These are phyloP conservation scores for Polygonum aviculare DNA, from an alignment of 148 eudicot species.

Conservation along the genomic window DNA sequence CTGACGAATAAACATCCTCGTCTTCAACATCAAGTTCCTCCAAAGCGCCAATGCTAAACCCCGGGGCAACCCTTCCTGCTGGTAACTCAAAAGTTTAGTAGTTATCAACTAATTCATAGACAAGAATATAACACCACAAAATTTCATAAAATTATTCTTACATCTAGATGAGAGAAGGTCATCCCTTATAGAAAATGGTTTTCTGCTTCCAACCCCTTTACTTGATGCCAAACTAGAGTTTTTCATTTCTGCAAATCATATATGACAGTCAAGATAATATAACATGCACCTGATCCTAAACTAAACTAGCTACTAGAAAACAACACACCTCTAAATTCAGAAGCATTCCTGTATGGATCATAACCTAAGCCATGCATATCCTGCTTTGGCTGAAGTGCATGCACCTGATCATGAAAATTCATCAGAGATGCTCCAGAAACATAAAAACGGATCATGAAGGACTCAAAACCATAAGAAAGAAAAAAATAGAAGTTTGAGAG, in stretches of 20 bases:
- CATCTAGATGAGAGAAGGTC: constrained; percentile 52
- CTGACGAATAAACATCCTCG: constrained; percentile 81
- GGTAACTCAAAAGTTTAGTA: constrained; percentile 20
- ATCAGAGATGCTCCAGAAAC: background rate
- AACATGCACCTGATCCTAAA: background rate
- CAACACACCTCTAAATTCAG: constrained; percentile 80
- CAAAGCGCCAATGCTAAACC: constrained; percentile 94
- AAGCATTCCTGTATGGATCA: constrained; percentile 91
- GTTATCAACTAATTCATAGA: constrained; percentile 13
- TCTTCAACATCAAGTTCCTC: constrained; percentile 93
- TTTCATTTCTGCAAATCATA: constrained; percentile 52
- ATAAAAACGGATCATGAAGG: background rate
- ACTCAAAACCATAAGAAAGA: background rate
- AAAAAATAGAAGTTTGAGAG: background rate
- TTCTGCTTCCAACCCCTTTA: constrained; percentile 28
- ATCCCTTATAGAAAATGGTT: constrained; percentile 38
- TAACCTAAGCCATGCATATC: constrained; percentile 87
- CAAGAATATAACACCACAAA: background rate
- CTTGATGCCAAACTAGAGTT: constrained; percentile 40
- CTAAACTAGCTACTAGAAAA: background rate
- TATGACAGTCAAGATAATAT: background rate
- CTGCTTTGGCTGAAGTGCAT: constrained; percentile 74
- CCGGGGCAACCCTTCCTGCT: constrained; percentile 81
- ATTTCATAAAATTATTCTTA: constrained; percentile 20
- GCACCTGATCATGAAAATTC: constrained; percentile 36